Evolutionary conservation across 1,139 yeast species (phyloP), one percentile per base, ranked within the genome.

Genomic region (Blastobotrys elegans): DNA sequence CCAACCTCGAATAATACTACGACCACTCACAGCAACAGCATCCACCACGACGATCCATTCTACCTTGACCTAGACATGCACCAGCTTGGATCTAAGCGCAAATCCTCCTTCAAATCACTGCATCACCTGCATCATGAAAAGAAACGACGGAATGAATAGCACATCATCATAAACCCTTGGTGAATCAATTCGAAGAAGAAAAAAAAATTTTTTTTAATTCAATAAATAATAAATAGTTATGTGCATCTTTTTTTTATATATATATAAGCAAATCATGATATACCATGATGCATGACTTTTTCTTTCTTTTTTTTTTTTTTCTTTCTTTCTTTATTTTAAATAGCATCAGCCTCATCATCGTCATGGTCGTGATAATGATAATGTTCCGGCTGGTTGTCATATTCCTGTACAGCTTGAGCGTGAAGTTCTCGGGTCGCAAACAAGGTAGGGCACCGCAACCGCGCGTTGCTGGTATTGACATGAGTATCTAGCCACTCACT

Each of bases 401-500:
- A n/a, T n/a, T n/a, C n/a, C n/a, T n/a, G n/a, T n/a, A n/a, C n/a
- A n/a, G n/a, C n/a, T n/a, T n/a, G n/a, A n/a, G n/a, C n/a, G n/a
- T n/a, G n/a, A n/a, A n/a, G n/a, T n/a, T n/a, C n/a, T n/a, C n/a
- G n/a, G n/a, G n/a, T n/a, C n/a, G n/a, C n/a, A n/a, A n/a, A n/a
- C 33, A 30, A 30, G n/a, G n/a, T 30, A 30, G 33, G 33, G n/a
- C 33, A 30, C 33, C 5, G 33, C 16, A 4, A 30, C n/a, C 13
- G 33, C 17, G 6, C 33, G 6, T 30, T n/a, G n/a, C 13, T 5
- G 6, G 33, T 13, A 45, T 77, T 63, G 20, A 82, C 72, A 59
- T 82, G 88, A 21, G 67, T 60, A 34, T 76, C 76, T 22, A 82
- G 67, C 88, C 88, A 82, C 34, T 69, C 74, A 38, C 70, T 69